Conservation (phyloP, 1,284 basidiomycete species). For the Afroboletus lepidellus region DNA sequence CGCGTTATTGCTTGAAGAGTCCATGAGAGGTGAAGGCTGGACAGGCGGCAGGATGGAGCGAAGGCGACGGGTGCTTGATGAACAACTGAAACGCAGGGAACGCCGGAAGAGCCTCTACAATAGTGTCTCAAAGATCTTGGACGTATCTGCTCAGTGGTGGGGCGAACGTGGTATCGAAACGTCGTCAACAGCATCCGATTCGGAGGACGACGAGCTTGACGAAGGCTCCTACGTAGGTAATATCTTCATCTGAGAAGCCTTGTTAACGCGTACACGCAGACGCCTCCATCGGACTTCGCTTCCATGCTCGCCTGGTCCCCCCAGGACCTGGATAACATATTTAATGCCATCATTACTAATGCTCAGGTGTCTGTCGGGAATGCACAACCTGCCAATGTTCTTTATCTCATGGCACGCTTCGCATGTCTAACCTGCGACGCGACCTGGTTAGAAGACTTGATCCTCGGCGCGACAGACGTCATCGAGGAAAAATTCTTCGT, state of each 20-base stretch:
- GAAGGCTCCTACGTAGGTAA: constrained; percentile 54
- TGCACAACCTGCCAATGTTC: constrained; percentile 76
- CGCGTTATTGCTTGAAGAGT: constrained; percentile 74
- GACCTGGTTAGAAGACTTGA: constrained; percentile 87
- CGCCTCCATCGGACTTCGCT: constrained; percentile 68
- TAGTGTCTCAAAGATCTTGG: constrained; percentile 54
- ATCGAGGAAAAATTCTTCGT: constrained; percentile 94
- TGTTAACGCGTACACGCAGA: constrained; percentile 41
- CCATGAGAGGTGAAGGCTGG: constrained; percentile 78
- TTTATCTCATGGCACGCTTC: constrained; percentile 86
- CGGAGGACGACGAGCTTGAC: constrained; percentile 46
- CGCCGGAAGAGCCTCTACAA: constrained; percentile 53
- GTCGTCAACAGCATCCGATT: constrained; percentile 39
- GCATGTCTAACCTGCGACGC: constrained; percentile 84
- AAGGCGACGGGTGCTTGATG: constrained; percentile 55
- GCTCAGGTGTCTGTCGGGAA: constrained; percentile 66
- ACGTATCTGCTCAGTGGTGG: constrained; percentile 67
- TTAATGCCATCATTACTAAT: constrained; percentile 78
- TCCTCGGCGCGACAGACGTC: constrained; percentile 86
- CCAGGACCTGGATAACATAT: constrained; percentile 69
- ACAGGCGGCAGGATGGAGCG: constrained; percentile 66
- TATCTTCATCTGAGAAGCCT: constrained; percentile 16
- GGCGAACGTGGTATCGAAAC: constrained; percentile 40
- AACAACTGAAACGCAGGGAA: constrained; percentile 54
- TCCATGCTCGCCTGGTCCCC: constrained; percentile 92